Evolutionary conservation across 2,329 filamentous ascomycete genomes (phyloP), one percentile per base, ranked within the genome.

Genomic region (Sarocladiaceae sp.): DNA sequence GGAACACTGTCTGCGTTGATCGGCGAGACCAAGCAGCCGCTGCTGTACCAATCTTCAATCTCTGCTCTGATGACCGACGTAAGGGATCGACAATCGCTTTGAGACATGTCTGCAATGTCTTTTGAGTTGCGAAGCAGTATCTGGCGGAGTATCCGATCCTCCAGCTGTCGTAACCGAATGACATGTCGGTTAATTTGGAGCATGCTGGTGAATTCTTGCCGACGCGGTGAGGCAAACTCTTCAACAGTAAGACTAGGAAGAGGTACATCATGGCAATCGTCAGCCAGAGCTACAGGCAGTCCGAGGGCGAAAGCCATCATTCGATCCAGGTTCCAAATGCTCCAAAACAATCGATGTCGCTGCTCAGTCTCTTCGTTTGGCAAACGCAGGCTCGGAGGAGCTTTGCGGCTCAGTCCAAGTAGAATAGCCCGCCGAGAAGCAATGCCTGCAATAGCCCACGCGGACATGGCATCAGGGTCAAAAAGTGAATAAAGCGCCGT

Each of bases 11-110:
- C 67, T 2, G 62, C 56, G 35, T 69, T 66, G 39, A 62, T 57
- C 1, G 65, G 64, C 4, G 64, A 67, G 46, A 70, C 57, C 4
- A 71, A 60, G 37, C 66, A 72, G 1, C 68, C 68, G 24, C 62
- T 65, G 46, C 62, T 69, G 48, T 71, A 71, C 67, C 69, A 71
- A 47, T 70, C 61, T 44, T 71, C 68, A 16, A 72, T 68, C 20
- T 66, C 59, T n/a, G 61, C 54, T n/a, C 65, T 58, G 20, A 69
- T 56, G 16, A 56, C 55, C 31, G 58, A 58, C 2, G 64, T 40
- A 6, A 63, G 53, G 24, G 59, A 53, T 9, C 57, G 56, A 3
- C 62, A 54, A 44, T 66, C 64, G 3, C 56, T 48, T 6, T 57
- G 56, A 1, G 56, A 53, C 19, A 66, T 50, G 2, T 54, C 48